Evolutionary conservation across 2,329 filamentous ascomycete species (phyloP).

Genomic region (Neoarthrinium moseri): DNA sequence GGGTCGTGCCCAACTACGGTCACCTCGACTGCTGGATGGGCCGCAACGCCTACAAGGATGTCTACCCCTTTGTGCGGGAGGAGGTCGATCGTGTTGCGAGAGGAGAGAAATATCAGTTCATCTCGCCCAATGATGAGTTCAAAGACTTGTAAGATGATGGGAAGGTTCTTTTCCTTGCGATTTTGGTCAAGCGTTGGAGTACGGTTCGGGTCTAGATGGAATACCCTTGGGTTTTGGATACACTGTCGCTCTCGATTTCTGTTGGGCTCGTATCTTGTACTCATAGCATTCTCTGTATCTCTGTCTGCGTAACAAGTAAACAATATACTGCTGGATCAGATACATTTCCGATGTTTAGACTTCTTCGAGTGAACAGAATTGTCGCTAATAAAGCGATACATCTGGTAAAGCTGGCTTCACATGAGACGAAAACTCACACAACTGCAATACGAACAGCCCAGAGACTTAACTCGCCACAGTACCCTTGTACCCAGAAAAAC

Average conservation of each 20-base stretch:
- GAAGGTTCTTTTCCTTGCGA: too few species aligned
- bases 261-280: neutral
- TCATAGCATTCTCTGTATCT: neutral
- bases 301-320: too few species aligned
- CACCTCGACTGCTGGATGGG: slow-evolving; percentile 65
- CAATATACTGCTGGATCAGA: too few species aligned
- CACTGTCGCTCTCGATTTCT: neutral
- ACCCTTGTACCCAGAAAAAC: slow-evolving; percentile 16
- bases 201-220: neutral
- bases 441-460: too few species aligned
- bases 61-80: slow-evolving; percentile 55
- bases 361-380: too few species aligned
- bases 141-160: too few species aligned
- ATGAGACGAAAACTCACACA: neutral
- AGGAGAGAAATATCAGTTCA: slow-evolving; percentile 39
- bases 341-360: too few species aligned
- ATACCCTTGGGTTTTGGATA: neutral
- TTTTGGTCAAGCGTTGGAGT: too few species aligned
- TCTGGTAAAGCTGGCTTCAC: too few species aligned
- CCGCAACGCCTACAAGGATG: slow-evolving; percentile 55
- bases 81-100: slow-evolving; percentile 53
- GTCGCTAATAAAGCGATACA: too few species aligned
- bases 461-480: slow-evolving; percentile 13
- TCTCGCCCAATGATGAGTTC: slow-evolving; percentile 42
- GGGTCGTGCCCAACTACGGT: slow-evolving; percentile 56